These are phyloP conservation scores for Crithidia mellificae DNA, from an alignment of 208 protist species.

Conservation along the genomic window DNA sequence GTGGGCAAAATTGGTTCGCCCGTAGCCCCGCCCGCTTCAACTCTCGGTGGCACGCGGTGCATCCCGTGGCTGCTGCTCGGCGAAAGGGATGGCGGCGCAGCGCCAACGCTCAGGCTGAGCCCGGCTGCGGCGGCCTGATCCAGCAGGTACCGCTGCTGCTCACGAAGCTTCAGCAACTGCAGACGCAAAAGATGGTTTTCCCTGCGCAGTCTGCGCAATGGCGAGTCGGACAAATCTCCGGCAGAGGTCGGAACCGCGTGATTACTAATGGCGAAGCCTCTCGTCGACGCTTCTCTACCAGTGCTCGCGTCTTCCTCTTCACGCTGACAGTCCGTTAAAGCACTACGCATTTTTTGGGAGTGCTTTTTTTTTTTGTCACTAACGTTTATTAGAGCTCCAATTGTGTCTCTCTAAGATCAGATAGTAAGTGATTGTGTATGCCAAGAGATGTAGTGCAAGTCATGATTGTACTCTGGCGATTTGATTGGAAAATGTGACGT, in stretches of 20 bases:
- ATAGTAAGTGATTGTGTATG: too few species aligned
- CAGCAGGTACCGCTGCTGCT: conserved; percentile 27
- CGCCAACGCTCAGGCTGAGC: not conserved
- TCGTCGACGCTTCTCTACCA: too few species aligned
- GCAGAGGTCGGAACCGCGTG: not conserved
- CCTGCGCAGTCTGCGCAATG: conserved; percentile 30
- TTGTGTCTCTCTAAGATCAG: too few species aligned
- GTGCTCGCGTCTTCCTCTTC: too few species aligned
- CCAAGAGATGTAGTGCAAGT: too few species aligned
- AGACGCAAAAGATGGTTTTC: conserved; percentile 60
- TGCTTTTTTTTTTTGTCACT: too few species aligned
- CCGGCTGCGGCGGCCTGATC: not conserved
- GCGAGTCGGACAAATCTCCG: not conserved
- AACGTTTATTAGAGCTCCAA: too few species aligned
- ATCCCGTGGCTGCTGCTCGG: not conserved
- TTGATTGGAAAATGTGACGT: too few species aligned
- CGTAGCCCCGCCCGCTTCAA: not conserved
- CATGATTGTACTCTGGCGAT: too few species aligned
- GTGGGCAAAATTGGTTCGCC: not conserved
- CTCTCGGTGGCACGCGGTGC: not conserved
- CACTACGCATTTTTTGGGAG: too few species aligned
- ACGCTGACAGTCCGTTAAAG: too few species aligned
- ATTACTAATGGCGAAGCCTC: not conserved
- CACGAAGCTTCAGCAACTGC: conserved; percentile 48
- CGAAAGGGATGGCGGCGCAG: not conserved